Evolutionary conservation across 305 asterid species (phyloP), one percentile per base, ranked within the genome.

Genomic region (Euphrasia arctica): DNA sequence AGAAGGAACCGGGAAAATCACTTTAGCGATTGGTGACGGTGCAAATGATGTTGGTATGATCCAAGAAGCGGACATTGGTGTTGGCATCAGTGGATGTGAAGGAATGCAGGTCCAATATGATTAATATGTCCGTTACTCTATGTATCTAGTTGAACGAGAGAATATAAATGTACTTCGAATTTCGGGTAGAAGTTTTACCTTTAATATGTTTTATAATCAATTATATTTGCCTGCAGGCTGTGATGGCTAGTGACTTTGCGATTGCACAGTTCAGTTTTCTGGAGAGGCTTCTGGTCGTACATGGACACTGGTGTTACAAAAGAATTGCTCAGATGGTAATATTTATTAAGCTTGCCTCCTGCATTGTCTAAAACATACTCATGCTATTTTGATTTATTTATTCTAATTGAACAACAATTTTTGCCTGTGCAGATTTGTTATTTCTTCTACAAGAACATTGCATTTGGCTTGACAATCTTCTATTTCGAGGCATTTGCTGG

Each of bases 31-130:
- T 60, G 98, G 98, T 51, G 98, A 92, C 76, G 98, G 98, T 66
- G 98, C 98, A 54, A 92, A 92, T 76, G 98, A 92, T 76, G 98
- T 92, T 75, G 97, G 98, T 68, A 92, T 92, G 98, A 92, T 92
- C 69, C 98, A 92, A 79, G 98, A 85, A 80, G 98, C 98, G 0
- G 95, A 91, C 54, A 89, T 91, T 74, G 98, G 98, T 49, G 91
- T 91, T 60, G 98, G 98, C 71, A 91, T 91, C 76, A 91, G 98
- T 47, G 98, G 98, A 51, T 83, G 84, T 65, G 98, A 89, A 82
- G 98, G 98, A 78, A 92, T 92, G 98, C 98, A 91, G 96, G 98
- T 91, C 52, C 4, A 7, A 41, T 39, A 77, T 67, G 66, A 65
- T 58, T 57, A 60, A 68, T 73, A 65, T 61, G 25, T 32, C 75